Evolutionary conservation across 75 land plant species (phyloP).

Genomic region (Larix kaempferi): DNA sequence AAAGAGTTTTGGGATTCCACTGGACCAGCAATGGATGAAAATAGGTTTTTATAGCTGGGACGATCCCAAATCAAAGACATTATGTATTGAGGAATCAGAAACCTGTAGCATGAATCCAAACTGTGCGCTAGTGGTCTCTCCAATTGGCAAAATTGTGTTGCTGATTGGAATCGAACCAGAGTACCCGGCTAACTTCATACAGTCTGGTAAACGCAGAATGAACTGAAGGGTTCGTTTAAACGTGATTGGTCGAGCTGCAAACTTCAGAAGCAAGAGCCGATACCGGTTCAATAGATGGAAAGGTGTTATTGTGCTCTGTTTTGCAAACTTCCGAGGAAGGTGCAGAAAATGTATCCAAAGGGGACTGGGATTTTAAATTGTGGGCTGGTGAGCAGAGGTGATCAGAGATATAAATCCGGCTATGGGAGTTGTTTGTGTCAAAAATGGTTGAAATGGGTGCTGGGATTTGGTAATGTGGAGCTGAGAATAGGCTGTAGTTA

Average conservation of each 20-base stretch:
- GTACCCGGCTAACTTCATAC: constrained; percentile 10
- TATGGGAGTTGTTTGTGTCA: too few relatives aligned
- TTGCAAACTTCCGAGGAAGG: constrained; percentile 16
- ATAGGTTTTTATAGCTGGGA: constrained; percentile 1
- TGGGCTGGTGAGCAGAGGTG: not conserved
- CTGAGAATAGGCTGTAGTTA: not conserved
- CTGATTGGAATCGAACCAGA: constrained; percentile 11
- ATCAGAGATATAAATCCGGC: not conserved
- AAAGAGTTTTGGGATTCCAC: not conserved
- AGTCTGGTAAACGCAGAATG: not conserved
- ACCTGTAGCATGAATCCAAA: constrained; percentile 8
- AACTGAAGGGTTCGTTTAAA: not conserved
- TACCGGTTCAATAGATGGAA: not conserved
- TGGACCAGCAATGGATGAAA: not conserved
- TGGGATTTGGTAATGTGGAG: not conserved
- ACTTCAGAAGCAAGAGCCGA: constrained; percentile 7
- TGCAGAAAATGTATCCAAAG: constrained; percentile 6
- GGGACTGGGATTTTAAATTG: not conserved
- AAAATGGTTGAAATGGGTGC: not conserved
- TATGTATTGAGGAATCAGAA: constrained; percentile 5
- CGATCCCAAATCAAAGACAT: constrained; percentile 9
- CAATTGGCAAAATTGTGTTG: too few relatives aligned
- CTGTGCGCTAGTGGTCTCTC: too few relatives aligned
- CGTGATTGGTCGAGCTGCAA: not conserved
- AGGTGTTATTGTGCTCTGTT: not conserved